These are phyloP conservation scores for Chlorella ohadii DNA, from an alignment of 139 green algal genomes.

Conservation along the genomic window DNA sequence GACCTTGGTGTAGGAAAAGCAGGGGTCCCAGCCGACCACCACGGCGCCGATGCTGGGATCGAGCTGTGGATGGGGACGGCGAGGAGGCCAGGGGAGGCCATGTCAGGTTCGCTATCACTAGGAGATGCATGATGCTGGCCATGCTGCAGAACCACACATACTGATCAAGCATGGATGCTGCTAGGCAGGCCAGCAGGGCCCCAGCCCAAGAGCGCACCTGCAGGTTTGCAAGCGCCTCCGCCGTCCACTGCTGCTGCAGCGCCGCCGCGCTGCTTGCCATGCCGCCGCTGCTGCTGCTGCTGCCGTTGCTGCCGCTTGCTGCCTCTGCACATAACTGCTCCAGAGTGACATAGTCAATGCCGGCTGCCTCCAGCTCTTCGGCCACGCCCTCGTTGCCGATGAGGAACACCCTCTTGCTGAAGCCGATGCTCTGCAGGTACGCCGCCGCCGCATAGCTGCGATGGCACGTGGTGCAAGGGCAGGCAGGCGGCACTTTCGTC, in stretches of 20 bases:
- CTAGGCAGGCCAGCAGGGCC: too few relatives aligned
- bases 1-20: constrained; percentile 62
- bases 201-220: too few relatives aligned
- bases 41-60: constrained; percentile 67
- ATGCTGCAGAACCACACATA: too few relatives aligned
- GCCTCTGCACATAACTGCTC: constrained; percentile 3
- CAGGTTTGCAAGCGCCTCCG: neutral
- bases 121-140: too few relatives aligned
- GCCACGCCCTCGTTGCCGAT: constrained; percentile 56
- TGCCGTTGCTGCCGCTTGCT: neutral
- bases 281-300: neutral
- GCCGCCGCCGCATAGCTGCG: constrained; percentile 64
- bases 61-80: constrained; percentile 48
- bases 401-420: constrained; percentile 58
- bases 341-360: constrained; percentile 41
- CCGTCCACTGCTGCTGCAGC: constrained; percentile 32
- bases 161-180: too few relatives aligned
- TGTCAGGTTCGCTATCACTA: too few relatives aligned
- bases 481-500: too few relatives aligned
- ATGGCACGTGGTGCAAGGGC: too few relatives aligned
- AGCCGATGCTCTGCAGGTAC: constrained; percentile 65
- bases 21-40: constrained; percentile 57
- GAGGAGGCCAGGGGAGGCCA: too few relatives aligned
- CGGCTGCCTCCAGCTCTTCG: constrained; percentile 49
- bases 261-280: neutral